These are phyloP conservation scores for Penicillium salamii DNA, from an alignment of 495 filamentous ascomycete genomes.

Conservation along the genomic window DNA sequence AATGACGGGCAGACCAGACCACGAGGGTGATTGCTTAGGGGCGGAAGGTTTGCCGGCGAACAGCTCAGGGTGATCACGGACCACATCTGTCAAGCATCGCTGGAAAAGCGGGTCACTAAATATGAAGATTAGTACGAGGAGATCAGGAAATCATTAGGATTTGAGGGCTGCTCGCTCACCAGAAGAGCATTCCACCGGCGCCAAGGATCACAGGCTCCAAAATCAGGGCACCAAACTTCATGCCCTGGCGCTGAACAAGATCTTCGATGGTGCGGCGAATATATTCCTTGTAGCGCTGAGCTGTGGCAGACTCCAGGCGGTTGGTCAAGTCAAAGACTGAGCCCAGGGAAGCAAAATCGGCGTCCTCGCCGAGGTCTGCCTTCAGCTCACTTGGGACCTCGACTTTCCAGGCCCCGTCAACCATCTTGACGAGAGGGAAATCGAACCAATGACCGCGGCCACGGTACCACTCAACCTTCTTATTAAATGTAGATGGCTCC, in stretches of 20 bases:
- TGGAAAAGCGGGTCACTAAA: slow-evolving; percentile 75
- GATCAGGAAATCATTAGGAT: neutral
- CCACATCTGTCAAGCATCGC: slow-evolving; percentile 57
- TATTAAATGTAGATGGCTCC: slow-evolving; percentile 68
- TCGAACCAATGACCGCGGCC: slow-evolving; percentile 75
- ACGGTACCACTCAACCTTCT: slow-evolving; percentile 77
- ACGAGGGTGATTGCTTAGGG: slow-evolving; percentile 29
- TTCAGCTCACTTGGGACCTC: slow-evolving; percentile 49
- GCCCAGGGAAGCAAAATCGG: slow-evolving; percentile 47
- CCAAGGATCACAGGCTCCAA: slow-evolving; percentile 74
- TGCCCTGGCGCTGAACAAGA: slow-evolving; percentile 50
- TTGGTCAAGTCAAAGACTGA: slow-evolving; percentile 60
- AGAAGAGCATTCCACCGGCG: slow-evolving; percentile 75
- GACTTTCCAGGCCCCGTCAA: slow-evolving; percentile 59
- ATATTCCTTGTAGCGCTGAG: slow-evolving; percentile 52
- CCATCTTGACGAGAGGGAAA: slow-evolving; percentile 65
- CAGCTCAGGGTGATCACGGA: slow-evolving; percentile 53
- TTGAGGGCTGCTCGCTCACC: slow-evolving; percentile 52
- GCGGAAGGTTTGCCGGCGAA: slow-evolving; percentile 28
- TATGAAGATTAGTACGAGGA: neutral
- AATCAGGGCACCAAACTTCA: slow-evolving; percentile 69
- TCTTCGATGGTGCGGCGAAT: slow-evolving; percentile 51
- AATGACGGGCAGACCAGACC: slow-evolving; percentile 71
- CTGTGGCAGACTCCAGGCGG: slow-evolving; percentile 40
- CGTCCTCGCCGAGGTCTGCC: slow-evolving; percentile 41